These are phyloP conservation scores for Medicago truncatula DNA, from an alignment of 306 rosid genomes.

Conservation along the genomic window MtrunA17r5.0-ANR NC_053049.1:11424501-11425000, in stretches of 20 bases:
- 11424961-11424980: slow-evolving; percentile 59
- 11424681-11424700: slow-evolving; percentile 70
- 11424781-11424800: slow-evolving; percentile 27
- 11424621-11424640: slow-evolving; percentile 49
- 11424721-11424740: slow-evolving; percentile 84
- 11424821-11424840: slow-evolving; percentile 94
- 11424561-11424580: slow-evolving; percentile 79
- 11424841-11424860: slow-evolving; percentile 92
- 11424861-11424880: slow-evolving; percentile 89
- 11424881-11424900: slow-evolving; percentile 92
- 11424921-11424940: slow-evolving; percentile 83
- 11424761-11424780: slow-evolving; percentile 22
- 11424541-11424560: slow-evolving; percentile 88
- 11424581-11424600: slow-evolving; percentile 80
- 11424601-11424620: slow-evolving; percentile 83
- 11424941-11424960: slow-evolving; percentile 76
- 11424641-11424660: slow-evolving; percentile 20
- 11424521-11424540: slow-evolving; percentile 88
- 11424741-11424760: slow-evolving; percentile 31
- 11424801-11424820: slow-evolving; percentile 75
- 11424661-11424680: slow-evolving; percentile 1
- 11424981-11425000: slow-evolving; percentile 82
- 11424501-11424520: slow-evolving; percentile 89
- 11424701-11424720: slow-evolving; percentile 92
- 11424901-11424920: slow-evolving; percentile 87